Evolutionary conservation across 2,329 filamentous ascomycete genomes (phyloP), one percentile per base, ranked within the genome.

Genomic region (Leptographium wingfieldii): DNA sequence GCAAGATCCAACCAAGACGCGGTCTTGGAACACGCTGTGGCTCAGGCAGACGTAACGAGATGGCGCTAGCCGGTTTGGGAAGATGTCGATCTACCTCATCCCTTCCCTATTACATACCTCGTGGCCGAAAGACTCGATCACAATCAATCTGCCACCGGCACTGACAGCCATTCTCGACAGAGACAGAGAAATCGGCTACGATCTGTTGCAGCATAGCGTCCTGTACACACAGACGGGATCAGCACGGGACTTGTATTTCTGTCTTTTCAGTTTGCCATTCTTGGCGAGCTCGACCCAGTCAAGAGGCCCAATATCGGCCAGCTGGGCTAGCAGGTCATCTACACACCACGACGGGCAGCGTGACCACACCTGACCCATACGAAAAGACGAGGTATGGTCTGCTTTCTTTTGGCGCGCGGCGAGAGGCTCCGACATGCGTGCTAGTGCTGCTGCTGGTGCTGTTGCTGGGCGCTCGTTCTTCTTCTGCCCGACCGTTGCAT

Each of bases 1-100:
- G 9, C 19, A 22, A 46, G 19, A 19, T n/a, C 63, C 63, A 65
- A 65, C 61, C 62, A 62, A 57, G 57, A 59, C 57, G 62, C 63
- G 56, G 35, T 49, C n/a, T 54, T 49, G 31, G 33, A 46, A 60
- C 63, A 65, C 63, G 63, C 58, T 43, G 46, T 57, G 60, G 62
- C 57, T 58, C 38, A n/a, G 35, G 31, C 56, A 31, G 48, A 29
- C 54, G 53, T 7, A 35, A 35, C 40, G 5, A 27, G 38, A 27
- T 31, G 48, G 27, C 60, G 51, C 60, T 62, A 61, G 55, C 59
- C 60, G 12, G 16, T 51, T 59, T 31, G 27, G 56, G 43, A 7
- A 1, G 12, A 11, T 5, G 9, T 22, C 43, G 14, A 16, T 19
- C 31, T 16, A 52, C 31, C 31, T 52, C 49, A 60, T 59, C 58